Base-by-base conservation (phyloP, 495 filamentous ascomycete species). In the Cryomyces minteri region DNA sequence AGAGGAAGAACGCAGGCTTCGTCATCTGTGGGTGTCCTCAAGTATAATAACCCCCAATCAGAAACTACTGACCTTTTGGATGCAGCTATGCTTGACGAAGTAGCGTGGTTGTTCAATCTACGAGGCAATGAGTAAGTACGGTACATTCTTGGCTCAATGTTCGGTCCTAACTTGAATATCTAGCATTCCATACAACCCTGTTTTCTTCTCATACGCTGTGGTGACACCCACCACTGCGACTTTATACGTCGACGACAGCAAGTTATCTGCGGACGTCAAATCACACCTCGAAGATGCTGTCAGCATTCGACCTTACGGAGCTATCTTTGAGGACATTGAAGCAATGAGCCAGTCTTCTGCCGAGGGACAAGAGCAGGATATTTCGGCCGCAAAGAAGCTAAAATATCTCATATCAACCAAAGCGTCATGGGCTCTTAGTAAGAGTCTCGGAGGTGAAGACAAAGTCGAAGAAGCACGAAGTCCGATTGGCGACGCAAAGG, bases 91-190 rank as follows among this genome's bases (percentile, higher is more conserved):
- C 73, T 99, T 31, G 92, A 99, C 55, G 92, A 99, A 57, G 80
- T 96, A 55, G 92, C 92, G 31, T 99, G 92, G 92, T 68, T 99
- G 36, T 96, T 88, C 62, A 99, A 99, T 63, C 64, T 99, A 39
- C 77, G 92, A 59, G 92, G 92, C 58, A 93, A 69, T 62, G 92
- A 99, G 77, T 82, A 63, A 57, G 76, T 53, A 39, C 43, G 44
- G 43, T 40, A 8, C 6, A 14, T 14, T 14, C 12, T 14, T 38
- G 12, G 34, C 12, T 10, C 1, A 1, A 38, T 38, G 34, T 14
- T 14, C 43, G 4, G 7, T 30, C 28, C 41, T 32, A 42, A 44
- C 41, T 25, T 50, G 34, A 56, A 6, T 18, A n/a, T 14, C 9
- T 43, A 82, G 77, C 59, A 99, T 99, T 54, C 82, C 85, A 2